Conservation (phyloP, 192 early-diverging fungal species). For the Lobosporangium transversale region DNA sequence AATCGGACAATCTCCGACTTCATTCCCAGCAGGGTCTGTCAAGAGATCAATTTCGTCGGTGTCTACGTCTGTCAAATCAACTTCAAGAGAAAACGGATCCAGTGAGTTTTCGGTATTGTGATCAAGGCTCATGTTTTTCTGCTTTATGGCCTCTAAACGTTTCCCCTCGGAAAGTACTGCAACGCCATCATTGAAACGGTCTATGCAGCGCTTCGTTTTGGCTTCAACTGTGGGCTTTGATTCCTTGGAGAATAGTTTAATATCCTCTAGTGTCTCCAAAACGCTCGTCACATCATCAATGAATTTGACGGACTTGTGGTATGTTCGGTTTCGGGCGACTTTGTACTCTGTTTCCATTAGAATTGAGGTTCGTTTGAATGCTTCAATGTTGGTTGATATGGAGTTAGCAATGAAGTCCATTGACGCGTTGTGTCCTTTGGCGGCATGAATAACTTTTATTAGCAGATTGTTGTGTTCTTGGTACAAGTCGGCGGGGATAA, state of each 20-base stretch:
- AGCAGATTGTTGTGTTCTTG: no score
- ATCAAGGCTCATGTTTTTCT: neutral
- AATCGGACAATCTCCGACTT: neutral
- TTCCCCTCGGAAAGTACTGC: neutral
- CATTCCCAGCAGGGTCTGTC: neutral
- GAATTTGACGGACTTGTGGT: neutral
- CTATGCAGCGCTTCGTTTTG: neutral
- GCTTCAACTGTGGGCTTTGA: neutral
- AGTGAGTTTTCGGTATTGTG: neutral
- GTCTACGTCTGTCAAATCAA: neutral
- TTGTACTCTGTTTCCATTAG: neutral
- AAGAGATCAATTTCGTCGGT: neutral
- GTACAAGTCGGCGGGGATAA: no score
- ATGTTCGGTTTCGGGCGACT: neutral
- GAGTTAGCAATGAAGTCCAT: slow-evolving; percentile 2
- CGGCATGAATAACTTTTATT: no score
- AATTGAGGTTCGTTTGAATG: neutral
- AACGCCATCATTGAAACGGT: neutral
- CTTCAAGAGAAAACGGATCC: neutral
- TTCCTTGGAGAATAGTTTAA: neutral
- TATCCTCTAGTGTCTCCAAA: neutral
- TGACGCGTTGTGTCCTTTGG: slow-evolving; percentile 7
- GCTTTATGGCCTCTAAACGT: neutral
- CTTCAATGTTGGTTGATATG: slow-evolving; percentile 9
- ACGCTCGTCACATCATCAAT: neutral